Evolutionary conservation across 192 early-diverging fungal genomes (phyloP), one percentile per base, ranked within the genome.

Genomic region (Funneliformis mosseae): DNA sequence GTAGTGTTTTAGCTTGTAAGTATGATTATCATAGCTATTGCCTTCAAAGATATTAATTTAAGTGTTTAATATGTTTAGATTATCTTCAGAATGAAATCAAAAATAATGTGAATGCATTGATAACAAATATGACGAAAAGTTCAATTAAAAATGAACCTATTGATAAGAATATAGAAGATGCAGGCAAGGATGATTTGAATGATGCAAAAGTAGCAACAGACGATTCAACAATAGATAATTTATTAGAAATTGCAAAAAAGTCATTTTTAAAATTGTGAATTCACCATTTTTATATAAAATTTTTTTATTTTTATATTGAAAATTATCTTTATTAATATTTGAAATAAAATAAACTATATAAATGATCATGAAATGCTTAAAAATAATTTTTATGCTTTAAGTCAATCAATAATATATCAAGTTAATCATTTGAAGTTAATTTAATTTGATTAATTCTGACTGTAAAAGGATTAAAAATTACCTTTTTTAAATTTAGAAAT

Each of bases 1-100:
- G 46, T 50, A 45, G n/a, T 50, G 23, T 74, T 74, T 23, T 74
- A 18, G 43, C 43, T 46, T 74, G 12, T 39, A 8, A 43, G 43
- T 43, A 74, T 43, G 72, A 43, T 43, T 8, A 74, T 74, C 43
- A 74, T 74, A 74, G 18, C 48, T 23, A 48, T 74, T 74, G 43
- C n/a, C n/a, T 74, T 18, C 72, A 74, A 73, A 42, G 3, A 33
- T 33, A 33, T 33, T 3, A 33, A 33, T 33, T 33, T 33, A 33
- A 33, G 33, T 33, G 3, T 33, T 33, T 33, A 33, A 33, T 33
- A 33, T 33, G 33, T 33, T 33, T 33, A 33, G 33, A 33, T 3
- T 33, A 33, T 33, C 33, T 33, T 33, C 33, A 33, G 33, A 3
- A 33, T 33, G 3, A 33, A 33, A 33, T 33, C 48, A 74, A 1